phyloP scores from a whole-genome alignment of 2,329 filamentous ascomycete genomes.

The Dryadomyces quercivorus region DNA sequence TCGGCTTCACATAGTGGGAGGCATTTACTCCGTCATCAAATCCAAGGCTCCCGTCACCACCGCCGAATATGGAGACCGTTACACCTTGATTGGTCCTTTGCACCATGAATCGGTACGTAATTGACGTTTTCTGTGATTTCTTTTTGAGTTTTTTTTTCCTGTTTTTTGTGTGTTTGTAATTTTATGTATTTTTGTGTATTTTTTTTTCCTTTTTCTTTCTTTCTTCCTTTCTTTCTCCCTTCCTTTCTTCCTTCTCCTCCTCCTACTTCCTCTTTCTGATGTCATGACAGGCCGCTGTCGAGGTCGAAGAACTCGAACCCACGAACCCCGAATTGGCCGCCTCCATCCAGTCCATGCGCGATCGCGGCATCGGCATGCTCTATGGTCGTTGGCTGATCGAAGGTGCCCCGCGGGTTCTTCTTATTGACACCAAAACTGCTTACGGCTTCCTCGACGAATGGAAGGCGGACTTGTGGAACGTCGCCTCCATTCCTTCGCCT shows the following conservation, averaged over 20 bases:
- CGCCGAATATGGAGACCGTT: conserved; percentile 94
- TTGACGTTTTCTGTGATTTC: background rate
- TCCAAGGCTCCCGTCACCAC: conserved; percentile 97
- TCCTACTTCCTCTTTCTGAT: background rate
- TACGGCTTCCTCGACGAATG: conserved; percentile 90
- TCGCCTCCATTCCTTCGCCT: conserved; percentile 85
- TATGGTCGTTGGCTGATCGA: conserved; percentile 98
- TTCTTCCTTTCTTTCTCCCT: background rate
- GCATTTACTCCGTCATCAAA: conserved; percentile 98
- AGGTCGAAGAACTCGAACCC: conserved; percentile 87
- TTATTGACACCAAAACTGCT: conserved; percentile 90
- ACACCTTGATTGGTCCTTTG: conserved; percentile 88
- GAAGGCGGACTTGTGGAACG: conserved; percentile 93
- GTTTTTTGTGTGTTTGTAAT: background rate
- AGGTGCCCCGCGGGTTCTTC: conserved; percentile 80
- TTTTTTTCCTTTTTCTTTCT: background rate
- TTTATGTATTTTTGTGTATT: background rate
- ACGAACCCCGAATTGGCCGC: conserved; percentile 64
- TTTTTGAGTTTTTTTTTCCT: no score
- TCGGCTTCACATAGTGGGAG: conserved; percentile 53
- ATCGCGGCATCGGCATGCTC: conserved; percentile 76
- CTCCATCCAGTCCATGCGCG: conserved; percentile 86
- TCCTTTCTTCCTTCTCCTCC: no score
- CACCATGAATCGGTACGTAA: conserved; percentile 77
- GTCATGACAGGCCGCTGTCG: conserved; percentile 66